Conservation (phyloP, 1,139 yeast species). For the Blastobotrys proliferans region DNA sequence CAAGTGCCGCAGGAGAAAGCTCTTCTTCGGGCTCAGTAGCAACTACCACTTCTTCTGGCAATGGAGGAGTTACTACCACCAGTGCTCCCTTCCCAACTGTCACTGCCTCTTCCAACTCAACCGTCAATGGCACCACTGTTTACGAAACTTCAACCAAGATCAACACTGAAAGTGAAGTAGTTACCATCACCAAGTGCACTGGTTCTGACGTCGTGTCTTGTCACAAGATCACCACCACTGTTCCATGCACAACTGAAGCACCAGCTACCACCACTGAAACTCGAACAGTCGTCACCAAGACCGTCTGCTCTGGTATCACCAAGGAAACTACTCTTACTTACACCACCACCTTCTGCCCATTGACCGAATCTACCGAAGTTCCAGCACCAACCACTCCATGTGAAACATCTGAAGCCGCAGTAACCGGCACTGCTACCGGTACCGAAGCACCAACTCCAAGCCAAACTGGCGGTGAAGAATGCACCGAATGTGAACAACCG, state of each 20-base stretch:
- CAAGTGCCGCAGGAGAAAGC: slow-evolving; percentile 4
- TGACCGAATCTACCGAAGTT: background rate
- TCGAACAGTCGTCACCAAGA: slow-evolving; percentile 6
- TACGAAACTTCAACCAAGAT: background rate
- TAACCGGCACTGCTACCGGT: background rate
- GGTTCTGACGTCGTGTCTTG: too few species aligned
- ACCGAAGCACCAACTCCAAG: slow-evolving; percentile 1
- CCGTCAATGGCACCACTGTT: background rate
- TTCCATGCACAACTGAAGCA: slow-evolving; percentile 5
- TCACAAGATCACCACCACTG: too few species aligned
- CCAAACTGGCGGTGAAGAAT: background rate
- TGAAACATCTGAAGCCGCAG: background rate
- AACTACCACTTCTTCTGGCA: slow-evolving; percentile 2
- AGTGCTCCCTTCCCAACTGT: too few species aligned
- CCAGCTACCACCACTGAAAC: slow-evolving; percentile 12
- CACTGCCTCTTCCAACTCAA: slow-evolving; percentile 4
- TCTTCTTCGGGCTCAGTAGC: slow-evolving; percentile 3
- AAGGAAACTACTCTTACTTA: slow-evolving; percentile 5
- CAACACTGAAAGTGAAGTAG: background rate
- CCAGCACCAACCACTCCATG: background rate
- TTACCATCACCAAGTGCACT: background rate
- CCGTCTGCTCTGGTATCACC: slow-evolving; percentile 10
- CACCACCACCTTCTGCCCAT: slow-evolving; percentile 15
- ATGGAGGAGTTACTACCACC: background rate
- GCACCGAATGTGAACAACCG: background rate